Evolutionary conservation across 768 basidiomycete species (phyloP), one percentile per base, ranked within the genome.

Genomic region (Calocybe cyanea): DNA sequence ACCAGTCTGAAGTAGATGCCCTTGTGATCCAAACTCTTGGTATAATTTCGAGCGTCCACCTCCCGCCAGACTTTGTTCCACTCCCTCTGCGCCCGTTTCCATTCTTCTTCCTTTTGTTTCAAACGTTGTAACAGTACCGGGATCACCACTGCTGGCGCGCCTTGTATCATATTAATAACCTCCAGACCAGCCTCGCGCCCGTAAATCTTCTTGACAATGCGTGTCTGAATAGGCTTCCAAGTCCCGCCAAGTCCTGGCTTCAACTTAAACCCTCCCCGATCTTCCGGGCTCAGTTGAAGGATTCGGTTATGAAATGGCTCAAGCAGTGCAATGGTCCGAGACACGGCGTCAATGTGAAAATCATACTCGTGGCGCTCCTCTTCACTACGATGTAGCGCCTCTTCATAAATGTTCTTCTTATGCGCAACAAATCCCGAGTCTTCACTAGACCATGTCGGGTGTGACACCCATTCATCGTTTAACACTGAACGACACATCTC

Each of bases 41-140:
- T 78, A 60, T 89, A 97, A 67, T 98, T 98, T 56, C 89, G 77
- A 20, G 90, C 89, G 56, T 98, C 92, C 21, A 95, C 91, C 67
- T 96, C 95, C 41, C 94, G 72, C 96, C 96, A 99, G 41, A 97
- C 88, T 63, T 95, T 90, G 69, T 97, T 97, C 96, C 96, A 99
- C 67, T 96, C 96, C 42, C 92, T 67, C 63, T 96, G 92, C 14
- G 92, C 95, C 17, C 92, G 78, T 67, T 93, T 96, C 96, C 96
- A 99, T 62, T 98, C 95, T 50, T 92, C 92, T 61, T 98, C 95
- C 68, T 98, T 98, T 64, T 87, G 85, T 69, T 96, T 96, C 48
- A 99, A 69, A 5, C 96, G 80, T 38, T 77, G 70, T 7, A 99
- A 75, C 1, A 99, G 91, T 43, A 97, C 81, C 0, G 96, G 94